Percentiles rank a stretch among this genome's conserved stretches.
Evolutionary conservation across 129 eudicot genomes (phyloP).

Genomic region (Silybum marianum): DNA sequence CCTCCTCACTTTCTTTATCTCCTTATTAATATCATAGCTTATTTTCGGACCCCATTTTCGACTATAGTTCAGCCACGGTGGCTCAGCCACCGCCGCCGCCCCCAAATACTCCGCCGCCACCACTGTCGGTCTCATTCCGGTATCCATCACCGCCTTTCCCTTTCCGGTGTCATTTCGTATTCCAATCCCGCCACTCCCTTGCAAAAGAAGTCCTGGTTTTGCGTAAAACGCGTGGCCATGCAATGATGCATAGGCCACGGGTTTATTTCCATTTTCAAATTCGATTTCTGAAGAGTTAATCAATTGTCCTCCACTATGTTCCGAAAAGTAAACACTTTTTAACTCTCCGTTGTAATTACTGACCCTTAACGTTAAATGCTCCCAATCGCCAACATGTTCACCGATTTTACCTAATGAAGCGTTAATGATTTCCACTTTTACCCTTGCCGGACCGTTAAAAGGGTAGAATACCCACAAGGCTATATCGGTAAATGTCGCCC

Average conservation of each 20-base stretch:
- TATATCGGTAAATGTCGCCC: constrained; percentile 72
- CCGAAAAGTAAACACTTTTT: constrained; percentile 52
- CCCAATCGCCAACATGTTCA: constrained; percentile 90
- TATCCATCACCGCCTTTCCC: constrained; percentile 54
- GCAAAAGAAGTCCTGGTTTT: constrained; percentile 54
- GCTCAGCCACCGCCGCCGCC: constrained; percentile 39
- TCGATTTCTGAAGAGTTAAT: constrained; percentile 44
- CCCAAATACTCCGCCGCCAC: constrained; percentile 59
- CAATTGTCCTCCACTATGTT: constrained; percentile 67
- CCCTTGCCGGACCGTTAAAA: constrained; percentile 72
- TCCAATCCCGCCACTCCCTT: constrained; percentile 67
- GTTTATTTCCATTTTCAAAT: constrained; percentile 56
- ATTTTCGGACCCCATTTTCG: constrained; percentile 93
- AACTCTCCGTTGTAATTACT: constrained; percentile 77
- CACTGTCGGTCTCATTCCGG: constrained; percentile 38
- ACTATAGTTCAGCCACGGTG: constrained; percentile 71
- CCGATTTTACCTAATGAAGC: constrained; percentile 63
- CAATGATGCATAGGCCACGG: constrained; percentile 60
- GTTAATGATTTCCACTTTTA: constrained; percentile 52
- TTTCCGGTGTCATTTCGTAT: constrained; percentile 63
- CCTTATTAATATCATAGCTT: constrained; percentile 50
- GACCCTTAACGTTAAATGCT: constrained; percentile 74
- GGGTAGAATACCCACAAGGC: constrained; percentile 87
- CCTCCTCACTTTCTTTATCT: constrained; percentile 49
- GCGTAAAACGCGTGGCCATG: constrained; percentile 75